Base-by-base conservation (phyloP, 2,329 filamentous ascomycete species). In the Magnaporthiopsis poae region DNA sequence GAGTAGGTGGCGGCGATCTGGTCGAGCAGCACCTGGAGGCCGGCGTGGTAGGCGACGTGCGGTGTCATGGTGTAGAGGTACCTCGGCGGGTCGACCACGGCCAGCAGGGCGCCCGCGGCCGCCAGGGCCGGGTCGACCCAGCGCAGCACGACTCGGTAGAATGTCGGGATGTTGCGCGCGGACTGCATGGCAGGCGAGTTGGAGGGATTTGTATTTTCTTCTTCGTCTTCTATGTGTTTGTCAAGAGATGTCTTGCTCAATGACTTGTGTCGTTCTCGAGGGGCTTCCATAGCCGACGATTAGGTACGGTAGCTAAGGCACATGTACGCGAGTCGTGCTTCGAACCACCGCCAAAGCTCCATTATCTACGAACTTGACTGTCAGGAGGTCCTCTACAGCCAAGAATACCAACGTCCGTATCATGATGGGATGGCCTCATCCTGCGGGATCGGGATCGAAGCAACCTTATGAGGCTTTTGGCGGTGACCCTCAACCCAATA, bases 1-100 rank as follows among this genome's bases (percentile, higher is more conserved):
- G 71, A 61, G 60, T 75, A 76, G 15, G 73, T 68, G 9, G 70
- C 70, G 1, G 71, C 74, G 59, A 76, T 70, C 64, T 75, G 72
- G 46, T 71, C 71, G 39, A 75, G 68, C 25, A 74, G 64, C 60
- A 75, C 63, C 33, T 69, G 69, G 25, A 69, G 69, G 27, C 71
- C 33, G 5, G 73, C 71, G 12, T 68, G 69, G 67, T 72, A 68
- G 62, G 66, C 33, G 25, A 67, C 64, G n/a, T 39, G 31, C 15
- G 68, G 61, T 15, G 66, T 64, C 62, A 63, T 67, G 29, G 68
- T 62, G 56, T 67, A 63, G 33, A 71, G 66, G 69, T 66, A 63
- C 33, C 69, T 56, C 61, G 63, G 46, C n/a, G 69, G 68, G 11
- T 65, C 56, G 64, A 63, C 65, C 15, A 61, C 59, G 68, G 72